phyloP scores from a whole-genome alignment of 306 rosid species.

The Hippophae tibetana region DNA sequence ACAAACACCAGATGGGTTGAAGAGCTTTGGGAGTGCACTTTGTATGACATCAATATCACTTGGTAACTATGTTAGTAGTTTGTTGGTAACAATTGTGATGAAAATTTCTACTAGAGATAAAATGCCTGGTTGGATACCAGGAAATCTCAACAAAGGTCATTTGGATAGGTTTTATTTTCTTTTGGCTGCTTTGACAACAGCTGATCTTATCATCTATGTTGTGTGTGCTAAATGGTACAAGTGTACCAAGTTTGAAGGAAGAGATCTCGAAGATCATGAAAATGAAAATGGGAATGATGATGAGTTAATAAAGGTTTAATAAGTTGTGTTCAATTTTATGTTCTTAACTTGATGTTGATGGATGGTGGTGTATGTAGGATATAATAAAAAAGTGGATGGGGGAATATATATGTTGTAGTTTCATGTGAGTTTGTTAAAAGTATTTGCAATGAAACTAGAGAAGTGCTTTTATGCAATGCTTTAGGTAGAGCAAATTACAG shows the following conservation, averaged over 20 bases:
- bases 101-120: slow-evolving; percentile 39
- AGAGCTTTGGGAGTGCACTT: slow-evolving; percentile 82
- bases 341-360: too few relatives aligned
- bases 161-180: slow-evolving; percentile 63
- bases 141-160: slow-evolving; percentile 61
- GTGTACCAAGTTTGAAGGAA: slow-evolving; percentile 49
- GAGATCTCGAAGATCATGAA: slow-evolving; percentile 11
- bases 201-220: slow-evolving; percentile 40
- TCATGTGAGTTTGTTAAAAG: too few relatives aligned
- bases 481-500: too few relatives aligned
- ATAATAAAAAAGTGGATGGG: too few relatives aligned
- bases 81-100: slow-evolving; percentile 69
- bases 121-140: slow-evolving; percentile 75
- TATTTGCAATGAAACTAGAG: too few relatives aligned
- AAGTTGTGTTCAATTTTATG: too few relatives aligned
- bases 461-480: too few relatives aligned
- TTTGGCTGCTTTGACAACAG: slow-evolving; percentile 53
- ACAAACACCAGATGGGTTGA: slow-evolving; percentile 70
- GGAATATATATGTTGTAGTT: too few relatives aligned
- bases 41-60: slow-evolving; percentile 75
- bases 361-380: too few relatives aligned
- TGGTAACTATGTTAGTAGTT: slow-evolving; percentile 65
- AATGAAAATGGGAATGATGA: too few relatives aligned
- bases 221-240: slow-evolving; percentile 65
- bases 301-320: too few relatives aligned